These are phyloP conservation scores for Penicillium paxilli DNA, from an alignment of 495 filamentous ascomycete species.

Conservation along the genomic window DNA sequence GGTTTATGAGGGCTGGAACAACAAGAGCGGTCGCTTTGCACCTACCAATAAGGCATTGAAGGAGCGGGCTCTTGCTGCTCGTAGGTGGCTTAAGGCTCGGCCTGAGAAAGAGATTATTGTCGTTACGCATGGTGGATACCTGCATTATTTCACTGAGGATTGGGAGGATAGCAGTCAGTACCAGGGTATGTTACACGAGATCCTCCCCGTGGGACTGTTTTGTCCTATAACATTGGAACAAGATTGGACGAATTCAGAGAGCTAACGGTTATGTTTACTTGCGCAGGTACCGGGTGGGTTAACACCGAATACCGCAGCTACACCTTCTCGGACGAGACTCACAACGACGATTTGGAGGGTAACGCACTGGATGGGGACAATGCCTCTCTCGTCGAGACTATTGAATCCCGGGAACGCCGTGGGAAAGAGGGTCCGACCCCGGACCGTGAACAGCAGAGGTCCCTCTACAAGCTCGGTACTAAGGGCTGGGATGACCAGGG, in stretches of 20 bases:
- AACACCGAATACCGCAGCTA: constrained; percentile 85
- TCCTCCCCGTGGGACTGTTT: neutral
- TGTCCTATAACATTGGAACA: too few relatives aligned
- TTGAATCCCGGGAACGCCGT: constrained; percentile 61
- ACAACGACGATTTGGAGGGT: constrained; percentile 41
- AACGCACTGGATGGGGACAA: constrained; percentile 50
- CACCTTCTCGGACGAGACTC: constrained; percentile 54
- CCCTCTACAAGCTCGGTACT: constrained; percentile 38
- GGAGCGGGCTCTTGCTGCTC: constrained; percentile 61
- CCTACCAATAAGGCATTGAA: constrained; percentile 59
- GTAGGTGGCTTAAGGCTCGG: constrained; percentile 63
- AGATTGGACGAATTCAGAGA: too few relatives aligned
- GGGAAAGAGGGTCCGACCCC: constrained; percentile 39
- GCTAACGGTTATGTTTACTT: neutral
- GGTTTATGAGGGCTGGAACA: constrained; percentile 67
- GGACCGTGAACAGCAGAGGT: constrained; percentile 39
- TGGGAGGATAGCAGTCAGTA: constrained; percentile 64
- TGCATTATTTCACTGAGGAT: constrained; percentile 82
- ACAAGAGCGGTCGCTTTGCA: constrained; percentile 62
- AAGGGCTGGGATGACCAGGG: constrained; percentile 48
- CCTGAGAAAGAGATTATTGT: constrained; percentile 63
- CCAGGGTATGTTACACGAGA: constrained; percentile 42
- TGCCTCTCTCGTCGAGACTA: constrained; percentile 61
- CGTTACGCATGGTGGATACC: constrained; percentile 71
- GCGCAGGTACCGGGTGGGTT: constrained; percentile 72